phyloP scores from a whole-genome alignment of 352 stramenopile genomes.

The Globisporangium lucens region DNA sequence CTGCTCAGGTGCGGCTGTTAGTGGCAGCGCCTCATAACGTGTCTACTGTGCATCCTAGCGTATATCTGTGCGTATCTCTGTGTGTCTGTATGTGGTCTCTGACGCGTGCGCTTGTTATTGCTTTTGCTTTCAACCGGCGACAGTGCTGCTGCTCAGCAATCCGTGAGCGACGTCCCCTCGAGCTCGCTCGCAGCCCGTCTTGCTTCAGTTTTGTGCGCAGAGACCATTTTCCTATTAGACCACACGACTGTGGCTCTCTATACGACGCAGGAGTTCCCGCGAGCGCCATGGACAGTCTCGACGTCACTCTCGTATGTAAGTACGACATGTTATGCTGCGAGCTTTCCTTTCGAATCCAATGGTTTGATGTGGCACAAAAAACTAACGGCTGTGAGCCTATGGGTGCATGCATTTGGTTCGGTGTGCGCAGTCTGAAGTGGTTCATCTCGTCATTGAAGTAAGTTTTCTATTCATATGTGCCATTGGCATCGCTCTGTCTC shows the following conservation, averaged over 20 bases:
- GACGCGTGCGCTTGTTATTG: background rate
- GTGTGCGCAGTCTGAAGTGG: constrained; percentile 31
- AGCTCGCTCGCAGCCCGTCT: constrained; percentile 15
- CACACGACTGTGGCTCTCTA: constrained; percentile 36
- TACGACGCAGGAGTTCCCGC: constrained; percentile 21
- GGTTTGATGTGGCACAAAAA: background rate
- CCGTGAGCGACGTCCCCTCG: constrained; percentile 1
- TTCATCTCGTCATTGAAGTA: constrained; percentile 48
- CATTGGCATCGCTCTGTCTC: background rate
- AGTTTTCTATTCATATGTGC: background rate
- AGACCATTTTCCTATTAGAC: constrained; percentile 31
- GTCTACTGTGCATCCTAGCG: background rate
- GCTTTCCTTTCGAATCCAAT: background rate
- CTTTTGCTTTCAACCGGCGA: background rate
- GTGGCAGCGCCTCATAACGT: too few relatives aligned
- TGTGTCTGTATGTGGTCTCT: background rate
- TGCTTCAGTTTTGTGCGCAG: constrained; percentile 9
- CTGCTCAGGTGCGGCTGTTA: constrained; percentile 27
- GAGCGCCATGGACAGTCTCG: constrained; percentile 30
- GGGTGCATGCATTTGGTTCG: background rate
- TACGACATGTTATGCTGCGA: background rate
- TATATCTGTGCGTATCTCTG: background rate
- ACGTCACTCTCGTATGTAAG: constrained; percentile 35
- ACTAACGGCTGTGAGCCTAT: background rate
- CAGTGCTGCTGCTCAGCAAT: constrained; percentile 22